Conservation (phyloP, 306 rosid genomes). For the Heteromeles arbutifolia region DNA sequence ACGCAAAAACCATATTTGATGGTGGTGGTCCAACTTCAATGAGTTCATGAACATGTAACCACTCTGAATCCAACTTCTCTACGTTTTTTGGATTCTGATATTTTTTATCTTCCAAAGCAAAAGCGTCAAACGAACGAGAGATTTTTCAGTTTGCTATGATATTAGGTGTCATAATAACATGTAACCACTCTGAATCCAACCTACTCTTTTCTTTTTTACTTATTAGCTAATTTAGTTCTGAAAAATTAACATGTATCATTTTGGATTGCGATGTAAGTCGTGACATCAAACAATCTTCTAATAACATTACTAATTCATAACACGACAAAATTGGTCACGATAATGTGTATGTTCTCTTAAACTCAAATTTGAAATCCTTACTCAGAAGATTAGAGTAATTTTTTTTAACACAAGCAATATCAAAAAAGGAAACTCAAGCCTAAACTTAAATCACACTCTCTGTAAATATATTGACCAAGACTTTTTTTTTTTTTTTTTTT, state of each 20-base stretch:
- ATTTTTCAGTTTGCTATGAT: too few species aligned
- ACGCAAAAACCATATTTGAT: neutral
- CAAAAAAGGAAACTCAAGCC: too few species aligned
- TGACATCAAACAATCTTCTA: neutral
- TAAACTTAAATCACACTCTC: too few species aligned
- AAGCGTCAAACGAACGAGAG: neutral
- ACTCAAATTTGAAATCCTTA: too few species aligned
- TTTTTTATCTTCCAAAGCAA: neutral
- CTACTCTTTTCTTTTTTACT: neutral
- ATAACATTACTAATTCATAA: too few species aligned
- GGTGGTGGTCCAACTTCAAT: neutral
- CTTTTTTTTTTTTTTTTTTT: too few species aligned
- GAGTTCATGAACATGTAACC: neutral
- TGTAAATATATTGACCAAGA: too few species aligned
- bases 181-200: neutral
- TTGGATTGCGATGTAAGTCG: neutral
- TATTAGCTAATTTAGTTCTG: neutral
- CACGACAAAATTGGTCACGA: too few species aligned
- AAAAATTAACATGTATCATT: neutral
- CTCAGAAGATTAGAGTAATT: too few species aligned
- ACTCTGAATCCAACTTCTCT: neutral
- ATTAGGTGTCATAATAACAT: too few species aligned
- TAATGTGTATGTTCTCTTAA: neutral
- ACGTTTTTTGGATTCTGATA: constrained; percentile 2
- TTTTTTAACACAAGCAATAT: too few species aligned